These are phyloP conservation scores for Eucalyptus marginata DNA, from an alignment of 345 rosid species.

Conservation along the genomic window DNA sequence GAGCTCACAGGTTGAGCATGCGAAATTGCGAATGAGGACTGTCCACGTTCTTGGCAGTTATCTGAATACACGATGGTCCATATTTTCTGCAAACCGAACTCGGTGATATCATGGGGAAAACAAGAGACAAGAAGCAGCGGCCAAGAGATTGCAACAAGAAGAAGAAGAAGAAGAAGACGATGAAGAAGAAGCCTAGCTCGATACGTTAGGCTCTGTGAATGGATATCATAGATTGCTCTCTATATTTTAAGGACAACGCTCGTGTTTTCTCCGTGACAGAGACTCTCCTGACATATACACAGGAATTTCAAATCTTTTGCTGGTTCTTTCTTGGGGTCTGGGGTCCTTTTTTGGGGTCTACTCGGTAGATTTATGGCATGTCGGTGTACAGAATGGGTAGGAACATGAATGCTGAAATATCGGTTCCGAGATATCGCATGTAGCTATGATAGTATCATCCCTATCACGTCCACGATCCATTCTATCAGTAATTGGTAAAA, in stretches of 20 bases:
- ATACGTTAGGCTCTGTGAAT: background rate
- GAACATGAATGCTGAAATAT: background rate
- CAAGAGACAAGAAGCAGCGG: background rate
- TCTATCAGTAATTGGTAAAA: background rate
- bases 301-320: background rate
- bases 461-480: background rate
- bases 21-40: background rate
- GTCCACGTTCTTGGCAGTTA: background rate
- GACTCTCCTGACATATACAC: background rate
- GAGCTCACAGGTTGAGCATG: background rate
- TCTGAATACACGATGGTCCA: background rate
- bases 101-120: background rate
- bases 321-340: background rate
- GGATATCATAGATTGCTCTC: background rate
- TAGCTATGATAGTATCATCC: background rate
- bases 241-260: background rate
- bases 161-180: background rate
- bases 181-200: background rate
- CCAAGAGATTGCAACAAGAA: background rate
- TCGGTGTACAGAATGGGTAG: background rate
- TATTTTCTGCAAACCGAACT: background rate
- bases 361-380: background rate
- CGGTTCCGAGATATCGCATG: background rate
- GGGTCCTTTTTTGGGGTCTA: background rate
- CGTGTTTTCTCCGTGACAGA: background rate